phyloP scores from a whole-genome alignment of 371 early-diverging fungal species.

The Smittium culicis region DNA sequence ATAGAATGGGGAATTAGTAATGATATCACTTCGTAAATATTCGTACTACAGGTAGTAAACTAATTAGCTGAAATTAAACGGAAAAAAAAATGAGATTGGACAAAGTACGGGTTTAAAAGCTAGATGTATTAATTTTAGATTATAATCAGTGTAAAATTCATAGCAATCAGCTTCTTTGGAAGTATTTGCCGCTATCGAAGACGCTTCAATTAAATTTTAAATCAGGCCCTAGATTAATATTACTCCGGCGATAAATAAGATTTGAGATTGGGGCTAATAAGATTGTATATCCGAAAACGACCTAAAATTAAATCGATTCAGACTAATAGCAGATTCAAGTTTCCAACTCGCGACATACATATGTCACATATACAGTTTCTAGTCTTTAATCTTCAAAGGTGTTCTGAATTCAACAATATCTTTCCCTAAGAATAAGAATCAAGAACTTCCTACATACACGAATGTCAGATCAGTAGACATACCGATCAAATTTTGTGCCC shows the following conservation, averaged over 20 bases:
- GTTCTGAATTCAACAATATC: neutral
- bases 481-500: neutral
- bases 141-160: neutral
- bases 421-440: neutral
- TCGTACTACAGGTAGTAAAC: neutral
- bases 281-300: neutral
- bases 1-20: neutral
- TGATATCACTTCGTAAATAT: neutral
- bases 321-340: neutral
- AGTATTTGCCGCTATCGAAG: neutral
- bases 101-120: neutral
- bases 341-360: neutral
- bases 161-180: neutral
- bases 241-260: neutral
- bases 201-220: neutral
- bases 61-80: neutral
- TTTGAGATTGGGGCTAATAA: neutral
- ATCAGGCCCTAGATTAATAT: neutral
- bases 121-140: neutral
- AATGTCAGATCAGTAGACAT: neutral
- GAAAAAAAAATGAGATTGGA: neutral
- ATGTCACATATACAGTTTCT: neutral
- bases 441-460: neutral
- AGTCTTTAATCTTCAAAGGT: neutral
- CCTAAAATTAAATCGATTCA: neutral